Evolutionary conservation across 306 rosid genomes (phyloP).

Genomic region (Rosa persica): DNA sequence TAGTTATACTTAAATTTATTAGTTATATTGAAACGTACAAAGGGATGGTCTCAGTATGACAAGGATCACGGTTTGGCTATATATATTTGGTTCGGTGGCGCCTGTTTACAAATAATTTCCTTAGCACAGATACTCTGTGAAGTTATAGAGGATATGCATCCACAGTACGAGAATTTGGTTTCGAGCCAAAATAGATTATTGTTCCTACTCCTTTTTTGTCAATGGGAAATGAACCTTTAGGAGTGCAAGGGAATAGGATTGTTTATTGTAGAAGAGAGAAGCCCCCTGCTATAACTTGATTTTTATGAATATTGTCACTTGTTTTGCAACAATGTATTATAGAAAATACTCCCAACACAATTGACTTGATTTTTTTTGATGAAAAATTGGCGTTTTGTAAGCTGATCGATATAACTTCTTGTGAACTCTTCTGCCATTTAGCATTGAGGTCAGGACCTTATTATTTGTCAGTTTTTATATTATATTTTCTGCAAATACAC

Average conservation of each 20-base stretch:
- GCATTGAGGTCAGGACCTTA: conserved; percentile 1
- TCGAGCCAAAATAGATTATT: no score
- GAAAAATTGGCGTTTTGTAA: neutral
- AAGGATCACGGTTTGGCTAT: neutral
- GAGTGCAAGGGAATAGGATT: neutral
- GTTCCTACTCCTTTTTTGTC: neutral
- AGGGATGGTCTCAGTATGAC: neutral
- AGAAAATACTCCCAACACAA: neutral
- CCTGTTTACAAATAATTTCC: neutral
- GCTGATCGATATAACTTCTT: neutral
- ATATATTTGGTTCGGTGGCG: neutral
- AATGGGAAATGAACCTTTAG: neutral
- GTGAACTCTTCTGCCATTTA: neutral
- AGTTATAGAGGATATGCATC: neutral
- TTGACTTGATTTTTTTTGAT: neutral
- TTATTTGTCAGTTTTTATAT: conserved; percentile 13
- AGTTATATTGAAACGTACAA: no score
- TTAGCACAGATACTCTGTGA: neutral
- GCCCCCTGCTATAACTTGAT: neutral
- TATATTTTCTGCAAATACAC: conserved; percentile 17
- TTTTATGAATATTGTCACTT: neutral
- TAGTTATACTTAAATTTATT: neutral
- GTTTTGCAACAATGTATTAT: neutral
- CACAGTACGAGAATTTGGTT: neutral
- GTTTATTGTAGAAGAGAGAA: neutral